phyloP scores from a whole-genome alignment of 2,329 filamentous ascomycete species.

The Huntiella decipiens region DNA sequence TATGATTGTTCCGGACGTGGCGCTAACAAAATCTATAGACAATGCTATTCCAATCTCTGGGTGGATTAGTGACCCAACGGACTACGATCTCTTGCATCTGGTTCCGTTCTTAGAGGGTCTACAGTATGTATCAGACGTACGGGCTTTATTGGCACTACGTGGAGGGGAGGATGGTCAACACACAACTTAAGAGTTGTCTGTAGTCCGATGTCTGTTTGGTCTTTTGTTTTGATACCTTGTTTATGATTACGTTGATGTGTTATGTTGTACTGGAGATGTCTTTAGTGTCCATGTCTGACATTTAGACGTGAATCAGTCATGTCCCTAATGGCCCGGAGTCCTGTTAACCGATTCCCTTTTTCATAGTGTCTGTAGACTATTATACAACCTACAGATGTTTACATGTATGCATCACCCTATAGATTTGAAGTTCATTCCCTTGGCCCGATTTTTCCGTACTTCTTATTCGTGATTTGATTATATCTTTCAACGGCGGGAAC shows the following conservation, averaged over 20 bases:
- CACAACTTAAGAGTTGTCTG: conserved; percentile 21
- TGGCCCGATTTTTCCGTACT: background rate
- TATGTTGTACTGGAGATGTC: too few species aligned
- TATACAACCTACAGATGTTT: too few species aligned
- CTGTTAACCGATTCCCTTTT: too few species aligned
- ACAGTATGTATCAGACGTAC: conserved; percentile 91
- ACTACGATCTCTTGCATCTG: conserved; percentile 83
- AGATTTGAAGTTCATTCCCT: background rate
- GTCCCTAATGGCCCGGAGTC: background rate
- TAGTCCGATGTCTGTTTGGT: background rate
- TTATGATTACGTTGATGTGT: too few species aligned
- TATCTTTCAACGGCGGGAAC: too few species aligned
- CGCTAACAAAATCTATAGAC: conserved; percentile 34
- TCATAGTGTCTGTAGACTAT: too few species aligned
- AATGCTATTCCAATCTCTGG: conserved; percentile 98
- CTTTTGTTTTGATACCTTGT: background rate
- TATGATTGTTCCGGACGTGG: background rate
- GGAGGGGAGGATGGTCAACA: conserved; percentile 62
- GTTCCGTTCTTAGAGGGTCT: conserved; percentile 83
- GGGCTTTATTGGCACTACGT: conserved; percentile 71
- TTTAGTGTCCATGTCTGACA: background rate
- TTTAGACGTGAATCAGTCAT: conserved; percentile 6
- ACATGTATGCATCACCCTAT: too few species aligned
- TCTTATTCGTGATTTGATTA: background rate
- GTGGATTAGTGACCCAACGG: conserved; percentile 97